Conservation (phyloP, 202 grass and related monocot species). For the Zoysia matrella region DNA sequence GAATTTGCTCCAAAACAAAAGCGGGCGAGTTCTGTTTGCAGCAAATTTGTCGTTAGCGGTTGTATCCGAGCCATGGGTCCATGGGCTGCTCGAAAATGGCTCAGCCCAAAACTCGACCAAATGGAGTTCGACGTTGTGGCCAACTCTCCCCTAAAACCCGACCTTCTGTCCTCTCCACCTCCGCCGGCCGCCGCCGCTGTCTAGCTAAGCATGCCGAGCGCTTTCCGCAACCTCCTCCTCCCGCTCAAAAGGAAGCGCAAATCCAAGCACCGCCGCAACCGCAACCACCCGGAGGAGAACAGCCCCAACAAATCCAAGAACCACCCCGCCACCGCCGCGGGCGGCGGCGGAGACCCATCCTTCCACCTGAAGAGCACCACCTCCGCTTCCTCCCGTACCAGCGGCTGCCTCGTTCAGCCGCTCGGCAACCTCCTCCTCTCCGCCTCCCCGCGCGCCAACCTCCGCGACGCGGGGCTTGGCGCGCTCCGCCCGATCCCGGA, state of each 20-base stretch:
- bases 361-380: slow-evolving; percentile 56
- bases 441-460: slow-evolving; percentile 44
- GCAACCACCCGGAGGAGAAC: neutral
- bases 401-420: slow-evolving; percentile 59
- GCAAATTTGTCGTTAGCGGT: too few relatives aligned
- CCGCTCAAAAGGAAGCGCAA: slow-evolving; percentile 21
- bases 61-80: too few relatives aligned
- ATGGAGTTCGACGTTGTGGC: too few relatives aligned
- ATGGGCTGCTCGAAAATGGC: too few relatives aligned
- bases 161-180: neutral
- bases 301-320: neutral
- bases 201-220: slow-evolving; percentile 36
- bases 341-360: slow-evolving; percentile 41
- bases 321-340: neutral
- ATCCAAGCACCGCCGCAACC: neutral
- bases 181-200: slow-evolving; percentile 14
- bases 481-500: slow-evolving; percentile 60
- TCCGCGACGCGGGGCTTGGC: slow-evolving; percentile 71
- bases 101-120: too few relatives aligned
- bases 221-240: slow-evolving; percentile 50
- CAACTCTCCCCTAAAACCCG: too few relatives aligned
- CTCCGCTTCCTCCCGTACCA: neutral
- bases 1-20: too few relatives aligned
- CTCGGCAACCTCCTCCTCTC: slow-evolving; percentile 84
- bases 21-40: too few relatives aligned